phyloP scores from a whole-genome alignment of 306 rosid species.

The Ormosia emarginata region DNA sequence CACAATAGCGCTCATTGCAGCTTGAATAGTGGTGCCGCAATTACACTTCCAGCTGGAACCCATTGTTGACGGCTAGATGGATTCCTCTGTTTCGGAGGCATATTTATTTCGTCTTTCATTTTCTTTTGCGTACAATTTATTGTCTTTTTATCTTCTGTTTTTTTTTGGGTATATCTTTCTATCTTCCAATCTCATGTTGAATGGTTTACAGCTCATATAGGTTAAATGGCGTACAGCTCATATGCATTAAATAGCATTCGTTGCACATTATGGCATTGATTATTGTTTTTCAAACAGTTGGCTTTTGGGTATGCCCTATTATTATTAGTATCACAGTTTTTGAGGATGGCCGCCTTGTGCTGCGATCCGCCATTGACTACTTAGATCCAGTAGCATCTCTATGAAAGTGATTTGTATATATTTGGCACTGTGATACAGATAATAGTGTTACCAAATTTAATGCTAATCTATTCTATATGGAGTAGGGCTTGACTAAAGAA shows the following conservation, averaged over 20 bases:
- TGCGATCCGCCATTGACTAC: not conserved
- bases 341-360: not conserved
- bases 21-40: too few relatives aligned
- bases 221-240: not conserved
- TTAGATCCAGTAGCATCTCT: not conserved
- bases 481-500: constrained; percentile 9
- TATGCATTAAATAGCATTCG: not conserved
- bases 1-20: too few relatives aligned
- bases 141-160: too few relatives aligned
- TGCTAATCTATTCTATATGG: not conserved
- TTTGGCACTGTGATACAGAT: not conserved
- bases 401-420: not conserved
- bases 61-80: too few relatives aligned
- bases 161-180: too few relatives aligned
- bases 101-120: too few relatives aligned
- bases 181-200: not conserved
- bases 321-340: not conserved
- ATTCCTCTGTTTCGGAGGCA: too few relatives aligned
- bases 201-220: not conserved
- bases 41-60: too few relatives aligned
- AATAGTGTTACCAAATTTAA: not conserved
- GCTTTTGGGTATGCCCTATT: not conserved
- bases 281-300: not conserved
- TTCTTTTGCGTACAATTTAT: too few relatives aligned
- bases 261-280: not conserved